Base-by-base conservation (phyloP, 2,329 filamentous ascomycete species). In the Neurospora sp. region DNA sequence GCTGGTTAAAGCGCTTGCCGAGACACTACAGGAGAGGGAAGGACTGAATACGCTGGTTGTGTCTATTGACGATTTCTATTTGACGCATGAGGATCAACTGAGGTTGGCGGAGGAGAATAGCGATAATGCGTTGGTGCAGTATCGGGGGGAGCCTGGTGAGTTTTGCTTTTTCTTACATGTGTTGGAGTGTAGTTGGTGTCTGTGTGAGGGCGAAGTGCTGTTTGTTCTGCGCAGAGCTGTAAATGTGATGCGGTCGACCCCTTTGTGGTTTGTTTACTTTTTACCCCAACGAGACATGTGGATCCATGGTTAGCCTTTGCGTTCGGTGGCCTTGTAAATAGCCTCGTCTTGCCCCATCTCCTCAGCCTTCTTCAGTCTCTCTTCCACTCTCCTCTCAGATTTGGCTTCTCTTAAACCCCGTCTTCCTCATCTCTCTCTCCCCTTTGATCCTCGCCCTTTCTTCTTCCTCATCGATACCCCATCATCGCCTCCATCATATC, bases 51-150 rank as follows among this genome's bases (percentile, higher is more conserved):
- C 90, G 2, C 83, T 92, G 67, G 90, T 93, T 68, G 86, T 93
- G 79, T 94, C 91, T 78, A 90, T 97, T 73, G 94, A 97, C 79
- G 93, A 97, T 81, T 89, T 97, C 75, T 97, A 97, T 81, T 88
- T 96, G 69, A 85, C 88, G 15, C 92, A 92, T 78, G 81, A 83
- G 28, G 85, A 90, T 73, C 92, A 96, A 78, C 78, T 85, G 38
- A 82, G 84, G 1, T 86, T 96, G 28, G 89, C 91, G 36, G 79
- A 84, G 66, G 80, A 85, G 7, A 84, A 96, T 76, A 87, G 91
- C 0, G 80, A 85, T 43, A 97, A 97, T 76, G 86, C 87, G 23
- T 85, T 97, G 3, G 84, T 97, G 66, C 91, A 93, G 76, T 90
- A 93, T 75, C 88, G 93, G 66, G 94, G 93, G 19, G 91, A 97